Evolutionary conservation across 305 asterid genomes (phyloP).

Genomic region (Fraxinus albicans): DNA sequence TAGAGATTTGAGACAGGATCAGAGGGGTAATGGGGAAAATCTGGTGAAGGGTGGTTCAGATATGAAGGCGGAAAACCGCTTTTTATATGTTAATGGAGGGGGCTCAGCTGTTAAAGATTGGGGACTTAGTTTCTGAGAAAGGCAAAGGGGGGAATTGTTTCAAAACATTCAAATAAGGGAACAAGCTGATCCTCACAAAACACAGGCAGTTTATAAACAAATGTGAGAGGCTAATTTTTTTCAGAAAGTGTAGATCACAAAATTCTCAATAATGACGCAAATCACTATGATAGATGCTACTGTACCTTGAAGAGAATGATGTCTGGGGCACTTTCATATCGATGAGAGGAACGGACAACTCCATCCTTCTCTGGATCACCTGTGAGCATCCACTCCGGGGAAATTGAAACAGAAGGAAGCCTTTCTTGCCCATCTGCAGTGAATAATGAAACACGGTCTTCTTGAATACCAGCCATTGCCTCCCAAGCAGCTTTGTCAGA

Average conservation of each 20-base stretch:
- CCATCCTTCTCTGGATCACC: constrained; percentile 85
- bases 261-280: constrained; percentile 8
- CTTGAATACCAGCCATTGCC: constrained; percentile 92
- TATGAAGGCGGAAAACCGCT: neutral
- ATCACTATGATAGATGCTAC: constrained; percentile 10
- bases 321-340: constrained; percentile 95
- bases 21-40: neutral
- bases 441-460: constrained; percentile 76
- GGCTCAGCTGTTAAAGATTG: neutral
- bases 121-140: neutral
- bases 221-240: constrained; percentile 10
- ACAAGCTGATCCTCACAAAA: neutral
- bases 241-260: constrained; percentile 13
- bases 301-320: constrained; percentile 87
- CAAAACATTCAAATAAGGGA: neutral
- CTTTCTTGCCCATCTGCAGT: constrained; percentile 93
- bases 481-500: constrained; percentile 92
- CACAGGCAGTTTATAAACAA: neutral
- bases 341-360: constrained; percentile 89
- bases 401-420: constrained; percentile 78
- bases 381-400: constrained; percentile 99
- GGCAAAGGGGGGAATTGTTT: neutral
- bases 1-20: neutral
- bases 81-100: neutral
- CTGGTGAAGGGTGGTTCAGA: neutral